Conservation (phyloP, 2,329 filamentous ascomycete genomes). For the Sarocladium brachiariae region DNA sequence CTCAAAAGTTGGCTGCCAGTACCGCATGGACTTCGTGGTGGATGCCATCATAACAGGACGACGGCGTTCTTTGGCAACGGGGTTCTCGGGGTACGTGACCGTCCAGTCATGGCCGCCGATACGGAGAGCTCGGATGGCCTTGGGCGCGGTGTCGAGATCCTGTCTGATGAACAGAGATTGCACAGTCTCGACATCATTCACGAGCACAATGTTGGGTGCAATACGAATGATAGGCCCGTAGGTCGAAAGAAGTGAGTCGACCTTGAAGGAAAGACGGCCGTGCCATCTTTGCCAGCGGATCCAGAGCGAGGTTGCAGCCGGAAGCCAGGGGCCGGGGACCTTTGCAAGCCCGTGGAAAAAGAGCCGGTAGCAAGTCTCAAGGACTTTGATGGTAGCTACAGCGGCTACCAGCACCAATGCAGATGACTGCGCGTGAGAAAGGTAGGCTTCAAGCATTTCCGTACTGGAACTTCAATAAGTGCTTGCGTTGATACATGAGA, state of each 20-base stretch:
- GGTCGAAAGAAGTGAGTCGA: constrained; percentile 12
- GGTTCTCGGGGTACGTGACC: constrained; percentile 14
- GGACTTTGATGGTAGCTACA: too few species aligned
- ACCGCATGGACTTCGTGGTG: constrained; percentile 13
- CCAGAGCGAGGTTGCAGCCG: constrained; percentile 13
- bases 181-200: constrained; percentile 17
- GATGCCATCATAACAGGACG: constrained; percentile 16
- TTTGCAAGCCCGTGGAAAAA: too few species aligned
- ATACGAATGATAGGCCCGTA: constrained; percentile 19
- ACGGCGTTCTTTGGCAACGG: constrained; percentile 13
- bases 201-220: constrained; percentile 19
- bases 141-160: constrained; percentile 15
- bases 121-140: constrained; percentile 15
- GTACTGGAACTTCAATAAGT: too few species aligned
- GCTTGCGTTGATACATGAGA: too few species aligned
- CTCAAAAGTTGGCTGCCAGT: constrained; percentile 14
- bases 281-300: constrained; percentile 16
- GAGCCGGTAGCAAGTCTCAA: too few species aligned
- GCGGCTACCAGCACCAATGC: too few species aligned
- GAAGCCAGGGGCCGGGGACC: constrained; percentile 13
- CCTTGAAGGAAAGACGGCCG: constrained; percentile 14
- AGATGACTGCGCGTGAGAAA: too few species aligned
- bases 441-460: too few species aligned
- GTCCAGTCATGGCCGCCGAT: constrained; percentile 17
- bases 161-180: constrained; percentile 12